Evolutionary conservation across 345 rosid species (phyloP).

Genomic region (Syzygium oleosum): DNA sequence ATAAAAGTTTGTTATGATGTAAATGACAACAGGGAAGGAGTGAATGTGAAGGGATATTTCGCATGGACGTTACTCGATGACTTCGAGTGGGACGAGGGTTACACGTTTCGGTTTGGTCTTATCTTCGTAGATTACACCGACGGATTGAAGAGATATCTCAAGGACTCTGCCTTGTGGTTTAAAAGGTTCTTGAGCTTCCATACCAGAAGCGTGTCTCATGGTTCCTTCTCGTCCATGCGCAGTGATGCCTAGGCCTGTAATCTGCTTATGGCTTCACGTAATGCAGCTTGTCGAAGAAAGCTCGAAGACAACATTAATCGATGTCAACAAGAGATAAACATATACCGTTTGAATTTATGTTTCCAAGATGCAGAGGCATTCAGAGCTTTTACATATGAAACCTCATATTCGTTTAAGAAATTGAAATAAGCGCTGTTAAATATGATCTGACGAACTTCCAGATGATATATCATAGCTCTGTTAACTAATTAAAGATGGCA

Average conservation of each 20-base stretch:
- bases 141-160: slow-evolving; percentile 14
- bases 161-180: slow-evolving; percentile 25
- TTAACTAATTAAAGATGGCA: not conserved
- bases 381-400: not conserved
- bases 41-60: slow-evolving; percentile 19
- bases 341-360: not conserved
- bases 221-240: not conserved
- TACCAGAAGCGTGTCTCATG: not conserved
- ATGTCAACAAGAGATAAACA: not conserved
- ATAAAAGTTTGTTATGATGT: not conserved
- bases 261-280: not conserved
- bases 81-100: slow-evolving; percentile 23
- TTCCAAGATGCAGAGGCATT: not conserved
- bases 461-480: not conserved
- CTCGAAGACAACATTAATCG: not conserved
- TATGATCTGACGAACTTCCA: not conserved
- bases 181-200: slow-evolving; percentile 7
- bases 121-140: slow-evolving; percentile 12
- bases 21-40: slow-evolving; percentile 17
- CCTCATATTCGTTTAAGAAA: not conserved
- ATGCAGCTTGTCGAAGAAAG: not conserved
- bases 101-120: slow-evolving; percentile 14
- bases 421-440: not conserved
- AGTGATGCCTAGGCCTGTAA: not conserved
- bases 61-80: slow-evolving; percentile 25